phyloP scores from a whole-genome alignment of 441 rosid genomes.

The Arabidopsis hybrid region DNA sequence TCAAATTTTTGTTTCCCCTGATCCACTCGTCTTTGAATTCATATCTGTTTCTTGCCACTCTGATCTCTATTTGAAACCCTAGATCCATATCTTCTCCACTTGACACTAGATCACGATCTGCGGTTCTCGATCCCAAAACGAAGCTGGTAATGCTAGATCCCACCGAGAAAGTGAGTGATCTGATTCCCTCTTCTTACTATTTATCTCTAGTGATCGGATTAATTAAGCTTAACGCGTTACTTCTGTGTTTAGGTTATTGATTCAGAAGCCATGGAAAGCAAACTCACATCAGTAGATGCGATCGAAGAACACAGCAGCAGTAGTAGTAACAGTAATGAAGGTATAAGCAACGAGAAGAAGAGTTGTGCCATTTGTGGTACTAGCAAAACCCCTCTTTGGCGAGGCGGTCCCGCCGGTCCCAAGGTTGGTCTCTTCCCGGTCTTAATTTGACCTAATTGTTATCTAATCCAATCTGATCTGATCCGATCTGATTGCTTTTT shows the following conservation, averaged over 20 bases:
- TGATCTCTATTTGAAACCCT: conserved; percentile 2
- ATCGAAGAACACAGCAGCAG: conserved; percentile 31
- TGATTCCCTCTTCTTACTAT: background rate
- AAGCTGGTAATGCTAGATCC: conserved; percentile 28
- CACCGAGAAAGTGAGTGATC: conserved; percentile 39
- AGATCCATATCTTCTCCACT: conserved; percentile 9
- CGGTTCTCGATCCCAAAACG: conserved; percentile 2
- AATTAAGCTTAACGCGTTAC: background rate
- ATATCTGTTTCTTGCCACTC: background rate
- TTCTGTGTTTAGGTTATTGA: conserved; percentile 1
- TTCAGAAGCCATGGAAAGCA: conserved; percentile 16
- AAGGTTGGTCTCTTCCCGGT: conserved; percentile 56
- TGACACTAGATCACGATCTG: conserved; percentile 18
- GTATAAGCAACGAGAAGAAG: conserved; percentile 55
- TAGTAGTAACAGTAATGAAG: conserved; percentile 15
- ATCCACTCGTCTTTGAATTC: conserved; percentile 16
- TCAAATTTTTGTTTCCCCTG: background rate
- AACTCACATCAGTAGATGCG: conserved; percentile 14
- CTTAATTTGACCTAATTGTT: background rate
- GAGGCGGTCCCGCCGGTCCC: conserved; percentile 97
- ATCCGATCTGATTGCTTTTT: conserved; percentile 19
- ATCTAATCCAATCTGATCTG: background rate
- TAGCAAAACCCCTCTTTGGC: conserved; percentile 90
- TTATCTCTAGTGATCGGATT: background rate
- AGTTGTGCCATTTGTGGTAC: conserved; percentile 92